These are phyloP conservation scores for Middelhovenomyces tepae DNA, from an alignment of 805 yeast genomes.

Conservation along the genomic window DNA sequence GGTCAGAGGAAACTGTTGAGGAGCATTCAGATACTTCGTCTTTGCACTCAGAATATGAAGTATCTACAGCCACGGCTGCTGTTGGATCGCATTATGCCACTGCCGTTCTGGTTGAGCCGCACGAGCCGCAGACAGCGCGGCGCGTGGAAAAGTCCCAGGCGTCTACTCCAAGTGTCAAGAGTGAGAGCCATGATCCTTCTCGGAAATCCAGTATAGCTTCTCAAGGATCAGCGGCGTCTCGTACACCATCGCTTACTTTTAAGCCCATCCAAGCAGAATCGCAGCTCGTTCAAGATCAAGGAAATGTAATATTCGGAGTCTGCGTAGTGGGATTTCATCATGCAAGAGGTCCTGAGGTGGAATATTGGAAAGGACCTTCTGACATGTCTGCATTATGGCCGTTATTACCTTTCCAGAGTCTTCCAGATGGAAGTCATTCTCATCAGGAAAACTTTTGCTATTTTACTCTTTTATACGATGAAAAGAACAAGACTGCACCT, in stretches of 20 bases:
- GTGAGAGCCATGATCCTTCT: no score
- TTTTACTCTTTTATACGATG: slow-evolving; percentile 73
- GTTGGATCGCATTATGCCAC: no score
- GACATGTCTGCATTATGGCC: slow-evolving; percentile 57
- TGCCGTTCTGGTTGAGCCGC: no score
- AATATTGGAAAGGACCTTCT: slow-evolving; percentile 64
- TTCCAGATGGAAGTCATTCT: slow-evolving; percentile 93
- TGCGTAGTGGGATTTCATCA: slow-evolving; percentile 93
- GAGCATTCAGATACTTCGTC: no score
- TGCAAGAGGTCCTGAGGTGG: slow-evolving; percentile 83
- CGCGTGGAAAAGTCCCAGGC: no score
- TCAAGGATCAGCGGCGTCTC: no score
- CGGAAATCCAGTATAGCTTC: no score
- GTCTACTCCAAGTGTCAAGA: no score
- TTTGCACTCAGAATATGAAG: no score
- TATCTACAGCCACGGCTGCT: no score
- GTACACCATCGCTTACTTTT: slow-evolving; percentile 3
- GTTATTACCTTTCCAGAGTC: slow-evolving; percentile 82
- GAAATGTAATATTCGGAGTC: slow-evolving; percentile 58
- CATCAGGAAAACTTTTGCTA: slow-evolving; percentile 90
- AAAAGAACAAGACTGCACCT: slow-evolving; percentile 37
- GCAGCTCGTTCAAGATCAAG: neutral
- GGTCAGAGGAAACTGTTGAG: no score
- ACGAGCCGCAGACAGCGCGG: no score
- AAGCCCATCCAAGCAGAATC: slow-evolving; percentile 1